Evolutionary conservation across 805 yeast genomes (phyloP), one percentile per base, ranked within the genome.

Genomic region (Saturnispora hagleri): DNA sequence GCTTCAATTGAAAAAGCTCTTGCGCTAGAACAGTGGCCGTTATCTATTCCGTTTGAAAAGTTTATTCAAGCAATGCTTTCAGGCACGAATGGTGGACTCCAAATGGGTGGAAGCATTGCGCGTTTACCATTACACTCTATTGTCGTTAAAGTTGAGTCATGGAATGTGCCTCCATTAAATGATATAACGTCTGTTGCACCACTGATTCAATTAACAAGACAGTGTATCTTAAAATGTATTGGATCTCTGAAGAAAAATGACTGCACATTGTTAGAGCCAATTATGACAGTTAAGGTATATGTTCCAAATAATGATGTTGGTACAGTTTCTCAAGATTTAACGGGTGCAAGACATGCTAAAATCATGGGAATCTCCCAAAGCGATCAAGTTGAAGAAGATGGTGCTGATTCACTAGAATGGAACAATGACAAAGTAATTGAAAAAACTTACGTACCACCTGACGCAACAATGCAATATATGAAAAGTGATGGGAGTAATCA

Each of bases 251-350:
- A 57, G 2, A 66, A 63, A 3, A 52, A 50, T 0, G 57, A 65
- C 2, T 80, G 77, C 62, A 75, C 82, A 1, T 65, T 90, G 1
- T 71, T 91, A 65, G 98, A 93, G 67, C 99, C 99, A 0, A 73
- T 86, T 28, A 91, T 93, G 97, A 73, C 76, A 35, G 82, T 89
- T 4, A 73, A 73, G 7, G 81, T 93, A 1, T 77, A 74, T 48
- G 84, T 83, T 2, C 75, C 75, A 50, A 84, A 89, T 31, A 84
- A 78, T 51, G 86, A 84, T 53, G 67, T 91, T 57, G 98, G 98
- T 20, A 74, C 74, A 35, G 93, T 93, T 1, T 76, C 88, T 40
- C 95, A 88, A 58, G 99, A 93, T 63, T 69, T 93, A 49, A 82
- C 88, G 43, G 81, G 87, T 31, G 76, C 83, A 13, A 76, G 98